A percentile compares a stretch with the other conserved stretches of the same genome.
Evolutionary conservation across 768 basidiomycete genomes (phyloP).

Genomic region (Amanita inopinata): DNA sequence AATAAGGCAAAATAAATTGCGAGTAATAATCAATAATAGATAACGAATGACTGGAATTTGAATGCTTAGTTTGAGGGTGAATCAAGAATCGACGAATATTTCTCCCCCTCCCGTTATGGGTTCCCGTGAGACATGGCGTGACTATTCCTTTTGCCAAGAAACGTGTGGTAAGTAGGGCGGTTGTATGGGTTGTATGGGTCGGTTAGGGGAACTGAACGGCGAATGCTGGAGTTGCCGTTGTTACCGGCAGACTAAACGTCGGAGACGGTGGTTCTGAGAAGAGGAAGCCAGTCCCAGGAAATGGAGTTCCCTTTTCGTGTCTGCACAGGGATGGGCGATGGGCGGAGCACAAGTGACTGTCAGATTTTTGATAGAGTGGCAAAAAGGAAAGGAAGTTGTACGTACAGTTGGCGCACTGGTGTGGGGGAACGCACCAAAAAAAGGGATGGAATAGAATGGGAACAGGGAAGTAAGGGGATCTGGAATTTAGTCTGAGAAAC

Average conservation of each 20-base stretch:
- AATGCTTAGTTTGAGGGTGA: no score
- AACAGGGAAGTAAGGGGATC: constrained; percentile 2
- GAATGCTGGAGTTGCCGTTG: neutral
- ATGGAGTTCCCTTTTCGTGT: constrained; percentile 5
- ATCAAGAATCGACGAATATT: no score
- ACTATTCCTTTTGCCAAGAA: no score
- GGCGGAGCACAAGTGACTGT: neutral
- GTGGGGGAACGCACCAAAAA: constrained; percentile 4
- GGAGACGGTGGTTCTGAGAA: constrained; percentile 5
- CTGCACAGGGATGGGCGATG: neutral
- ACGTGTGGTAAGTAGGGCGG: no score
- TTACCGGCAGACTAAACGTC: neutral
- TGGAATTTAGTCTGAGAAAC: no score
- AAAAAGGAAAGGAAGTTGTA: neutral
- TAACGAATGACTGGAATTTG: neutral
- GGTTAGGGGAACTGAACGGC: no score
- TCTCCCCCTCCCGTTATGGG: no score
- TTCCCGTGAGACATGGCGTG: no score
- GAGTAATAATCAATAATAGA: neutral
- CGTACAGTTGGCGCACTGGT: constrained; percentile 53
- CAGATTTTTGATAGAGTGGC: neutral
- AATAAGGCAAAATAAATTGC: neutral
- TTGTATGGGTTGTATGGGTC: no score
- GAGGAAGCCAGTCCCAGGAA: constrained; percentile 9
- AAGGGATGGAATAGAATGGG: constrained; percentile 2